Conservation (phyloP, 768 basidiomycete species). For the Lactarius tabidus region DNA sequence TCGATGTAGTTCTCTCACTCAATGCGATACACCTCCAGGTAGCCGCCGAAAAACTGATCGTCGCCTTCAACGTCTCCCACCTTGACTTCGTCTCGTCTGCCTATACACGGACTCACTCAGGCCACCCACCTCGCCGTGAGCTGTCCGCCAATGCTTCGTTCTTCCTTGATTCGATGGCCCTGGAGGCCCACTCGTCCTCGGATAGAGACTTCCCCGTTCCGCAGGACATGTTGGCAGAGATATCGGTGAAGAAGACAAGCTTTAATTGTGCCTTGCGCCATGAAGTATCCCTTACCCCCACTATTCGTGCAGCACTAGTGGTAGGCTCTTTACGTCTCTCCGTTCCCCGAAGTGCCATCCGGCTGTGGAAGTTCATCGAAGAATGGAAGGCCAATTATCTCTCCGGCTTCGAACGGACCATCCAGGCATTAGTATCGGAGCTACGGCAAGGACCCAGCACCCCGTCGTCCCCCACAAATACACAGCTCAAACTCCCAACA, state of each 20-base stretch:
- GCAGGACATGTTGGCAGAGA: slow-evolving; percentile 58
- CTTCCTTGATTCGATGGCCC: slow-evolving; percentile 47
- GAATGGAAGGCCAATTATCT: slow-evolving; percentile 82
- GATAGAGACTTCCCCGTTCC: slow-evolving; percentile 38
- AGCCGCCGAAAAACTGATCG: slow-evolving; percentile 63
- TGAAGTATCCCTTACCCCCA: slow-evolving; percentile 40
- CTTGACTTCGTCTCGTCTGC: slow-evolving; percentile 38
- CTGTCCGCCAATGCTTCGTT: slow-evolving; percentile 47
- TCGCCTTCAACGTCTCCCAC: slow-evolving; percentile 51
- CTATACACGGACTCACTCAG: slow-evolving; percentile 27
- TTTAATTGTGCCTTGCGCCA: slow-evolving; percentile 45
- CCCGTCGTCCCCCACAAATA: slow-evolving; percentile 5
- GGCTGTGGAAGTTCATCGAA: slow-evolving; percentile 71
- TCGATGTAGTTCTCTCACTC: slow-evolving; percentile 42
- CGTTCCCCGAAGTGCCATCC: slow-evolving; percentile 78
- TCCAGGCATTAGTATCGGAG: slow-evolving; percentile 63
- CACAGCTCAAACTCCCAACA: slow-evolving; percentile 18
- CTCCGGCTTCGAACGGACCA: slow-evolving; percentile 64
- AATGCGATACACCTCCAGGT: slow-evolving; percentile 52
- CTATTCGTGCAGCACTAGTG: slow-evolving; percentile 42
- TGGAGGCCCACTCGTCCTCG: slow-evolving; percentile 56
- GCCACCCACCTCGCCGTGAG: slow-evolving; percentile 30
- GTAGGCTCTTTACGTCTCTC: slow-evolving; percentile 47
- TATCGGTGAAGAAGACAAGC: slow-evolving; percentile 46
- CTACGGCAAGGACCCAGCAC: slow-evolving; percentile 37